Conservation (phyloP, 169 alveolate genomes). For the Plasmodium billcollinsi region DNA sequence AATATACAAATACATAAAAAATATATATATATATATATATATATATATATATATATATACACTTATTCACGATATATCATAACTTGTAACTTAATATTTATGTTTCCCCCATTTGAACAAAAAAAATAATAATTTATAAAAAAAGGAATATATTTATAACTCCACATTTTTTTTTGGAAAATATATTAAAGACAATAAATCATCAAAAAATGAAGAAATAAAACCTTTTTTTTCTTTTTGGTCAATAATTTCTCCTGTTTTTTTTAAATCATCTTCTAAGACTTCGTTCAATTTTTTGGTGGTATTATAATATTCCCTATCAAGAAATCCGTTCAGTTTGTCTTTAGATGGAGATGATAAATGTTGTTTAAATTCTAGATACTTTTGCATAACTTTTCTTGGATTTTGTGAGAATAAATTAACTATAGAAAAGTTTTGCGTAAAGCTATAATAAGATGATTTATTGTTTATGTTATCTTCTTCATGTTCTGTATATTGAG, state of each 20-base stretch:
- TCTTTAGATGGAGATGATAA: constrained; percentile 21
- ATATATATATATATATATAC: not conserved
- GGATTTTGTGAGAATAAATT: constrained; percentile 35
- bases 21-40: not conserved
- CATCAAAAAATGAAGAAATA: constrained; percentile 21
- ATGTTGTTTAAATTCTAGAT: constrained; percentile 42
- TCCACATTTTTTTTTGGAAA: constrained; percentile 46
- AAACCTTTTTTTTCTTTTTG: constrained; percentile 23
- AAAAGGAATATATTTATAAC: not conserved
- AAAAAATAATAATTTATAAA: not conserved
- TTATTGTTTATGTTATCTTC: not conserved
- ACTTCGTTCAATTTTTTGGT: constrained; percentile 15
- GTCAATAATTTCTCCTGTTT: constrained; percentile 15
- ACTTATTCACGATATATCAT: not conserved
- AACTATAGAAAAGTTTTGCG: constrained; percentile 31
- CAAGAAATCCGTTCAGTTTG: constrained; percentile 15
- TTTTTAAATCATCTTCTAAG: constrained; percentile 27
- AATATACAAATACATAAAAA: not conserved
- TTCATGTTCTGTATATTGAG: not conserved
- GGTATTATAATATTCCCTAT: constrained; percentile 41
- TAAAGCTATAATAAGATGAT: constrained; percentile 11
- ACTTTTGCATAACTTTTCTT: constrained; percentile 32
- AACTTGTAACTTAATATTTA: not conserved
- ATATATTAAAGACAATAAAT: constrained; percentile 32
- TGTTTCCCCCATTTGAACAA: not conserved